phyloP scores from a whole-genome alignment of 176 grass and related monocot genomes.

The Triticum monococcum region DNA sequence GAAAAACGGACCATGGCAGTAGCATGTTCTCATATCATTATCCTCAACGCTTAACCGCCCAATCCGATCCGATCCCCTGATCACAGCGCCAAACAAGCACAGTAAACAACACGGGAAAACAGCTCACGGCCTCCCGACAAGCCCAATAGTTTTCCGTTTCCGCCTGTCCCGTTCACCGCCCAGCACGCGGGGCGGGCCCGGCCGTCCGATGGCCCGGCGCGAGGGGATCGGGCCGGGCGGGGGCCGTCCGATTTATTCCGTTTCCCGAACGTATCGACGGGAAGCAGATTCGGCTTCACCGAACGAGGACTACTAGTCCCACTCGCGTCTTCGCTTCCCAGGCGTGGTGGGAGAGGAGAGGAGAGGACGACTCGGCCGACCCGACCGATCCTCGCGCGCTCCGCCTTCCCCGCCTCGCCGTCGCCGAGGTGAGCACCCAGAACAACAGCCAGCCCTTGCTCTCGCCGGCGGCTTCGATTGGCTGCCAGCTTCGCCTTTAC shows the following conservation, averaged over 20 bases:
- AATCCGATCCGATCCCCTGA: conserved; percentile 2
- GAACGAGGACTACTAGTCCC: neutral
- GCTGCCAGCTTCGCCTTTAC: neutral
- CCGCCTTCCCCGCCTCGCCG: conserved; percentile 21
- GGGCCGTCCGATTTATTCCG: conserved; percentile 18
- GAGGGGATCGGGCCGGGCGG: neutral
- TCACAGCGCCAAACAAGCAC: conserved; percentile 2
- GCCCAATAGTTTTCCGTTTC: neutral
- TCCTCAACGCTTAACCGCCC: neutral
- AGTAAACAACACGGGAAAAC: neutral
- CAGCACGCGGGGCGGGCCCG: conserved; percentile 2
- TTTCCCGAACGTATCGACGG: neutral
- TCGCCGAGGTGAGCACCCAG: conserved; percentile 41
- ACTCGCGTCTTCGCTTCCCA: neutral
- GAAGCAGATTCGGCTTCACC: neutral
- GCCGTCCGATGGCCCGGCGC: neutral
- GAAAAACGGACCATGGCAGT: no score
- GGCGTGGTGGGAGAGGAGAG: neutral
- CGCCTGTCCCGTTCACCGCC: neutral
- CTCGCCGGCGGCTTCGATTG: neutral
- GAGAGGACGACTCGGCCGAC: neutral
- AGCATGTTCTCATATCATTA: neutral
- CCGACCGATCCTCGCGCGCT: neutral
- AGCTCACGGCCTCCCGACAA: conserved; percentile 33
- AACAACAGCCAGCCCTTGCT: no score